These are phyloP conservation scores for Fusarium nurragi DNA, from an alignment of 2,329 filamentous ascomycete species.

Conservation along the genomic window DNA sequence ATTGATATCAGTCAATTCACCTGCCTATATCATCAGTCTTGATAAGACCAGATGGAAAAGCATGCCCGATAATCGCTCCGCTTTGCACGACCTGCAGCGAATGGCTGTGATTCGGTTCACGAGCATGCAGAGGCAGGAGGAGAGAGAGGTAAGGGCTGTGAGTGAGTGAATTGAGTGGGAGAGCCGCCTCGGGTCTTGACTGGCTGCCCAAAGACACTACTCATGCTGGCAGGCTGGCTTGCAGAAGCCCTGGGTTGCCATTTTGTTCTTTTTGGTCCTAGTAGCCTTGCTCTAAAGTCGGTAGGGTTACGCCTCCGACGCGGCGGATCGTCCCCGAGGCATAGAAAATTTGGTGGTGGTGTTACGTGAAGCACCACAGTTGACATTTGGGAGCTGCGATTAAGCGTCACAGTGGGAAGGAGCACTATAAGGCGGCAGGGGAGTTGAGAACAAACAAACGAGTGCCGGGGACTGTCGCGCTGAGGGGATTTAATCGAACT, in stretches of 20 bases:
- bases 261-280: slow-evolving; percentile 30
- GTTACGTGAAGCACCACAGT: slow-evolving; percentile 21
- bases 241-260: slow-evolving; percentile 36
- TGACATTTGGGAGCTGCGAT: slow-evolving; percentile 8
- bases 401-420: background rate
- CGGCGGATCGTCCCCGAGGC: slow-evolving; percentile 26
- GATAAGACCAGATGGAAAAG: slow-evolving; percentile 12
- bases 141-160: slow-evolving; percentile 26
- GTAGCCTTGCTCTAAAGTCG: slow-evolving; percentile 24
- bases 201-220: slow-evolving; percentile 31
- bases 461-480: background rate
- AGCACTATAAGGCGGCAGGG: background rate
- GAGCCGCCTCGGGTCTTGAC: slow-evolving; percentile 35
- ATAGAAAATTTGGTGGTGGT: slow-evolving; percentile 21
- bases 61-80: slow-evolving; percentile 22
- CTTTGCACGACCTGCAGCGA: slow-evolving; percentile 37
- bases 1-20: slow-evolving; percentile 17
- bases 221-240: slow-evolving; percentile 25
- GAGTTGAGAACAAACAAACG: background rate
- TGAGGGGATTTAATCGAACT: background rate
- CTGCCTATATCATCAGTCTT: slow-evolving; percentile 30
- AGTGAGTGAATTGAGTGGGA: slow-evolving; percentile 29
- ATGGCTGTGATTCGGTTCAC: slow-evolving; percentile 37
- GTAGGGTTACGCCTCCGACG: slow-evolving; percentile 26
- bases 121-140: slow-evolving; percentile 34